phyloP scores from a whole-genome alignment of 257 asterid species.

The Ophiorrhiza pumila region DNA sequence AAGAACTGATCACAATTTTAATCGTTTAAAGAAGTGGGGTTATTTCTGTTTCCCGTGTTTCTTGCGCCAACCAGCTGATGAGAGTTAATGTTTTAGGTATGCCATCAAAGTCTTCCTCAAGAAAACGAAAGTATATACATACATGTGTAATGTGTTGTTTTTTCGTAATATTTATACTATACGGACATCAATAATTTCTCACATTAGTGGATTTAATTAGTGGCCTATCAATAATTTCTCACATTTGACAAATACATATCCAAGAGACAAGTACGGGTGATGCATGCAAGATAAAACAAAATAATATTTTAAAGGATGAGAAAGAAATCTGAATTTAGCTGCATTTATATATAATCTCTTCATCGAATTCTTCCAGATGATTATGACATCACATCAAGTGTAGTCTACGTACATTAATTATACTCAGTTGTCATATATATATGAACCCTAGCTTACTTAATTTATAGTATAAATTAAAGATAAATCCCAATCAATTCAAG shows the following conservation, averaged over 20 bases:
- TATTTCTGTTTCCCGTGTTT: not conserved
- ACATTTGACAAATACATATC: not conserved
- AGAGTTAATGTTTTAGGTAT: not conserved
- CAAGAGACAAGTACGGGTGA: too few relatives aligned
- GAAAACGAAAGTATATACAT: not conserved
- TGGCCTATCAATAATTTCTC: too few relatives aligned
- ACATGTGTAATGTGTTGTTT: too few relatives aligned
- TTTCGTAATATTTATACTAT: too few relatives aligned
- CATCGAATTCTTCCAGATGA: not conserved
- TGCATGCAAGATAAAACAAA: not conserved
- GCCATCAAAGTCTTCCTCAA: not conserved
- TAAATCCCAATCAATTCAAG: too few relatives aligned
- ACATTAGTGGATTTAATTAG: too few relatives aligned
- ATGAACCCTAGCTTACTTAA: too few relatives aligned
- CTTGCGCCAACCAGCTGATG: not conserved
- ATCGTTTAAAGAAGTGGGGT: not conserved
- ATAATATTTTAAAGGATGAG: not conserved
- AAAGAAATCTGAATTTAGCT: not conserved
- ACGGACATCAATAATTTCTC: too few relatives aligned
- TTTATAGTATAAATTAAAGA: too few relatives aligned
- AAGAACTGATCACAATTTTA: too few relatives aligned
- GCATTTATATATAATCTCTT: not conserved
- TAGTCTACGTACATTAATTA: not conserved
- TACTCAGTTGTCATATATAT: not conserved
- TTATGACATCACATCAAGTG: constrained; percentile 5